Conservation (phyloP, 257 asterid species). For the Coffea eugenioides region DNA sequence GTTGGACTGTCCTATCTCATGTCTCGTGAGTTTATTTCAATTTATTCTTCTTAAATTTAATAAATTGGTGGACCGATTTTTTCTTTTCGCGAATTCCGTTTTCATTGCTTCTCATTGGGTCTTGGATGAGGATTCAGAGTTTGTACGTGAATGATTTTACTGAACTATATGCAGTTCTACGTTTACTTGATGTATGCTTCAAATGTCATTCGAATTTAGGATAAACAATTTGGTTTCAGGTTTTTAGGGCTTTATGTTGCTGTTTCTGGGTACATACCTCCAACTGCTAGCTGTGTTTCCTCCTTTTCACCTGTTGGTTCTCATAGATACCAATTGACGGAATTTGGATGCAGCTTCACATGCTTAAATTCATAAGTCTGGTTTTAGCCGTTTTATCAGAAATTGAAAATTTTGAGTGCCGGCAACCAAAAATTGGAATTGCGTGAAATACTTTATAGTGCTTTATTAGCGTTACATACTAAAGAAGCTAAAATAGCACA, state of each 20-base stretch:
- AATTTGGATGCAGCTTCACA: not conserved
- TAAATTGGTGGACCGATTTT: not conserved
- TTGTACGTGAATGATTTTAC: not conserved
- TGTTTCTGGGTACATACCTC: not conserved
- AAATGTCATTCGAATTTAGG: not conserved
- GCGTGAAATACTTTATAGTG: not conserved
- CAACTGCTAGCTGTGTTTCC: too few relatives aligned
- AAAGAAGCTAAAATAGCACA: too few relatives aligned
- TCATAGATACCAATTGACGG: too few relatives aligned
- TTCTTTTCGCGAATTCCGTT: not conserved
- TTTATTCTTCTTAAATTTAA: not conserved
- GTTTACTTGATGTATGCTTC: not conserved
- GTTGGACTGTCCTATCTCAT: constrained; percentile 52
- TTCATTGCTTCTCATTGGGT: not conserved
- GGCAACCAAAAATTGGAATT: not conserved
- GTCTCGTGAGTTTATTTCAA: constrained; percentile 38
- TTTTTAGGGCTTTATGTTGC: not conserved
- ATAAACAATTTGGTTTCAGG: not conserved
- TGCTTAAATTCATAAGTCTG: not conserved
- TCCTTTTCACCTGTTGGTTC: too few relatives aligned
- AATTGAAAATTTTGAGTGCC: not conserved
- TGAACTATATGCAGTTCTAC: not conserved
- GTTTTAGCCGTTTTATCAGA: not conserved
- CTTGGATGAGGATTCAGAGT: not conserved
- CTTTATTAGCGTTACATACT: not conserved